Conservation (phyloP, 768 basidiomycete species). For the Mycena kentingensis region DNA sequence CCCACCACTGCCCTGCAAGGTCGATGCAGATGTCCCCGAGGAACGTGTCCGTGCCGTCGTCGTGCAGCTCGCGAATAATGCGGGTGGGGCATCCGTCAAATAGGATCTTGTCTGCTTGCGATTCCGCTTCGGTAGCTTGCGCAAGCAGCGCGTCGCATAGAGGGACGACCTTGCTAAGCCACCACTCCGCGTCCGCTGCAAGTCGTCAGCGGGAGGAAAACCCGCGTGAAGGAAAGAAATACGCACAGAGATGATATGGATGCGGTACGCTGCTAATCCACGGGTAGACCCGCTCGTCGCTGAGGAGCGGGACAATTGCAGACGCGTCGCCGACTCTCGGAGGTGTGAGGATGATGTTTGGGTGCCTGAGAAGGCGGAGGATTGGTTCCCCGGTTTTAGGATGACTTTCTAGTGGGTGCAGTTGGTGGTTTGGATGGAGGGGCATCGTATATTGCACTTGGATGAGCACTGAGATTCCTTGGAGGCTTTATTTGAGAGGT, state of each 20-base stretch:
- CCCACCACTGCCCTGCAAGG: conserved; percentile 32
- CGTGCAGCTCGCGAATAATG: conserved; percentile 51
- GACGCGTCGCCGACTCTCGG: conserved; percentile 48
- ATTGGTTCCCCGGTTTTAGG: conserved; percentile 51
- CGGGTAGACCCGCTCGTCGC: conserved; percentile 45
- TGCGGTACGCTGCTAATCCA: conserved; percentile 49
- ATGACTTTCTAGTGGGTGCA: conserved; percentile 43
- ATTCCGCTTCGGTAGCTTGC: conserved; percentile 31
- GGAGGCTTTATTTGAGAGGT: too few relatives aligned
- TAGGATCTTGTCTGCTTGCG: conserved; percentile 26
- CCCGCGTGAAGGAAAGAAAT: neutral
- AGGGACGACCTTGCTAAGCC: conserved; percentile 26
- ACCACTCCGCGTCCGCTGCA: conserved; percentile 31
- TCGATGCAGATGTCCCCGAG: conserved; percentile 47
- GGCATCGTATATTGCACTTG: too few relatives aligned
- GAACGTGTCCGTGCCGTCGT: conserved; percentile 53
- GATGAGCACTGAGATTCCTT: too few relatives aligned
- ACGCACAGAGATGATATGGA: conserved; percentile 48
- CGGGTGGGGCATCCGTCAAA: conserved; percentile 49
- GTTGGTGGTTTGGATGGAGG: conserved; percentile 3
- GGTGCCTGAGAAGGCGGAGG: conserved; percentile 49
- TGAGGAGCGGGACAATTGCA: conserved; percentile 39
- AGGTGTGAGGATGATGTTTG: conserved; percentile 57
- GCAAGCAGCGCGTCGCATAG: conserved; percentile 30
- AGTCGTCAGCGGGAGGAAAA: neutral